phyloP scores from a whole-genome alignment of 164 flowering plant species.

The Stephania cephalantha region DNA sequence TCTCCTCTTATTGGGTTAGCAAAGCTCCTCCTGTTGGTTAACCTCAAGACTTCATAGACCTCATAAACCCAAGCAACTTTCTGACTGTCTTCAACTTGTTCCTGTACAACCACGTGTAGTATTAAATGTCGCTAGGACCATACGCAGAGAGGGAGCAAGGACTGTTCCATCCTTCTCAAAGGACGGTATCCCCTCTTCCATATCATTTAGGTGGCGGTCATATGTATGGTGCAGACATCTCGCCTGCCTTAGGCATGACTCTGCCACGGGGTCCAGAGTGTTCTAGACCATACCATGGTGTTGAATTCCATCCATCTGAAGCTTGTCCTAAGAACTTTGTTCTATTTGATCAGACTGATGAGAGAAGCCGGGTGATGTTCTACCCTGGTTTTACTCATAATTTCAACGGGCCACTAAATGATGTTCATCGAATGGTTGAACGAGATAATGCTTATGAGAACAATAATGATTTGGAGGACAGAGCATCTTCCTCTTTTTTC shows the following conservation, averaged over 20 bases:
- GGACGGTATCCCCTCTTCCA: slow-evolving; percentile 22
- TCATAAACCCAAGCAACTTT: neutral
- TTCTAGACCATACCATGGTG: slow-evolving; percentile 31
- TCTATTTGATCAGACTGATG: slow-evolving; percentile 59
- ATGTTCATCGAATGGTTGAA: slow-evolving; percentile 19
- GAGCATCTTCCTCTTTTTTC: slow-evolving; percentile 27
- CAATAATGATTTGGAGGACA: slow-evolving; percentile 13
- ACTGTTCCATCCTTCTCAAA: slow-evolving; percentile 17
- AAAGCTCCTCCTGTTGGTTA: slow-evolving; percentile 13
- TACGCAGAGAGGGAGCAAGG: slow-evolving; percentile 44
- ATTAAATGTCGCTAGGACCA: slow-evolving; percentile 6
- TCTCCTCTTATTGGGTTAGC: slow-evolving; percentile 15
- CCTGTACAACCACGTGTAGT: neutral
- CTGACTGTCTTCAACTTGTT: neutral
- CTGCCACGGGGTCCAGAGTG: slow-evolving; percentile 27
- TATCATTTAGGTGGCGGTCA: slow-evolving; percentile 30
- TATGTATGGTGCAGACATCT: slow-evolving; percentile 22
- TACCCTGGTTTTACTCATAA: slow-evolving; percentile 49
- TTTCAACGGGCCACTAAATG: slow-evolving; percentile 30
- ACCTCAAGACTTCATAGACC: slow-evolving; percentile 17
- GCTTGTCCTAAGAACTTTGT: slow-evolving; percentile 66
- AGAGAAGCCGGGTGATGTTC: slow-evolving; percentile 56
- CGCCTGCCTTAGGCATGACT: slow-evolving; percentile 25
- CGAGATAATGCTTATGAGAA: slow-evolving; percentile 14
- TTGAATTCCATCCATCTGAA: slow-evolving; percentile 53